phyloP scores from a whole-genome alignment of 2,329 filamentous ascomycete genomes.

The Aureobasidium subglaciale region DNA sequence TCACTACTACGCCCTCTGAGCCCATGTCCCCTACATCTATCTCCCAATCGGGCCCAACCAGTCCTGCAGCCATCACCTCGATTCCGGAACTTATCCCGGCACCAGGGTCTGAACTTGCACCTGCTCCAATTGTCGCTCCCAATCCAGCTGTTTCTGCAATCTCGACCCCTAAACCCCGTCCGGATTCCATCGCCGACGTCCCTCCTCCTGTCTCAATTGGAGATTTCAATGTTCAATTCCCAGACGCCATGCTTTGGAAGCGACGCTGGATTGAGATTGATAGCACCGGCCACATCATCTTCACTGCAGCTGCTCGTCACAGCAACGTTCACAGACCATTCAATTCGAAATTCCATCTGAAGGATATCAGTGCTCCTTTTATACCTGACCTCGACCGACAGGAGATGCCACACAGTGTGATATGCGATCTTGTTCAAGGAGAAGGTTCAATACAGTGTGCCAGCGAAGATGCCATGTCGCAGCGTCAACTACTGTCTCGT shows the following conservation, averaged over 20 bases:
- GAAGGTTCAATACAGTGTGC: constrained; percentile 55
- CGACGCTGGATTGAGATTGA: constrained; percentile 83
- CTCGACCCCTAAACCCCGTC: constrained; percentile 8
- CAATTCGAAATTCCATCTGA: constrained; percentile 77
- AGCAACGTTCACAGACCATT: constrained; percentile 45
- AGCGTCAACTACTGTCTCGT: constrained; percentile 46
- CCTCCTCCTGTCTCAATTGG: constrained; percentile 63
- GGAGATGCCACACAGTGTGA: constrained; percentile 81
- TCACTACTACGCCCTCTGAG: constrained; percentile 1
- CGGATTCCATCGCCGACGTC: constrained; percentile 27
- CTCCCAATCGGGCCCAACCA: not conserved
- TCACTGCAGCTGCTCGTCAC: constrained; percentile 61
- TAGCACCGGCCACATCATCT: constrained; percentile 71
- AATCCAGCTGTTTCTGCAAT: not conserved
- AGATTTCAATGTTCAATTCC: constrained; percentile 95
- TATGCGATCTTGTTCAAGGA: constrained; percentile 53
- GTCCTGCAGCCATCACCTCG: not conserved
- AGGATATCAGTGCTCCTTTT: constrained; percentile 72
- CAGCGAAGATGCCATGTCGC: constrained; percentile 50
- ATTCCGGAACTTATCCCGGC: not conserved
- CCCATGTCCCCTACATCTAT: not conserved
- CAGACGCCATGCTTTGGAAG: constrained; percentile 94
- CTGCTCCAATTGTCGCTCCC: not conserved
- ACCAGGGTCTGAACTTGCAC: not conserved
- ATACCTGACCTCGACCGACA: constrained; percentile 85